Base-by-base conservation (phyloP, 2,329 filamentous ascomycete genomes). In the Bimuria novae-zelandiae region DNA sequence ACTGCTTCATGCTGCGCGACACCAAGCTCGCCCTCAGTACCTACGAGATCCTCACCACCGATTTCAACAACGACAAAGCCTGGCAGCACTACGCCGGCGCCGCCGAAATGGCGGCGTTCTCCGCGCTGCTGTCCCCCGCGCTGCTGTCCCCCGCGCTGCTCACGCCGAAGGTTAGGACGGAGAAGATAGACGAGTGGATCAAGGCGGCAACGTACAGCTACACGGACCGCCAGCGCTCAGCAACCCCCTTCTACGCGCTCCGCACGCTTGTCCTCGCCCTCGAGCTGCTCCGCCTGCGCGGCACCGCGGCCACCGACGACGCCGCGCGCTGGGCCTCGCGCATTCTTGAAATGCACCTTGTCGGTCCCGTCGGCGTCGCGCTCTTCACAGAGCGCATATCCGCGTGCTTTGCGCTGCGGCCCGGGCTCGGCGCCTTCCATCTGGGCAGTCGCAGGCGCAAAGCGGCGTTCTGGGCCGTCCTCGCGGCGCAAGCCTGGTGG, bases 1-100 rank as follows among this genome's bases (percentile, higher is more conserved):
- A 93, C 75, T 88, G 92, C 10, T 96, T 99, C 68, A 97, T 99
- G 92, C 82, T 99, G 32, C 85, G 94, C 27, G 95, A 99, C 73
- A 99, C 89, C 86, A 97, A 95, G 74, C 79, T 99, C 30, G 90
- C 94, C 8, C 85, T 94, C 63, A 92, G 89, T 11, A 96, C 90
- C 0, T 99, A 97, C 70, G 93, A 99, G 52, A 82, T 99, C 4
- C 77, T 99, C 7, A 85, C 91, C 48, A 84, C 87, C 7, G 95
- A 99, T 71, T 99, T 93, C 72, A 87, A 86, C 68, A 94, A 94
- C 69, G 92, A 97, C 71, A 97, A 97, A 73, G 95, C 94, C 1
- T 99, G 94, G 94, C 90, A 86, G 64, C 90, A 97, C 68, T 91
- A 97, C 70, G 94, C 94, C 0, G 93, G 90, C 3, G 89, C 90